Evolutionary conservation across 1,139 yeast species (phyloP), one percentile per base, ranked within the genome.

Genomic region (Wickerhamiella pararugosa): DNA sequence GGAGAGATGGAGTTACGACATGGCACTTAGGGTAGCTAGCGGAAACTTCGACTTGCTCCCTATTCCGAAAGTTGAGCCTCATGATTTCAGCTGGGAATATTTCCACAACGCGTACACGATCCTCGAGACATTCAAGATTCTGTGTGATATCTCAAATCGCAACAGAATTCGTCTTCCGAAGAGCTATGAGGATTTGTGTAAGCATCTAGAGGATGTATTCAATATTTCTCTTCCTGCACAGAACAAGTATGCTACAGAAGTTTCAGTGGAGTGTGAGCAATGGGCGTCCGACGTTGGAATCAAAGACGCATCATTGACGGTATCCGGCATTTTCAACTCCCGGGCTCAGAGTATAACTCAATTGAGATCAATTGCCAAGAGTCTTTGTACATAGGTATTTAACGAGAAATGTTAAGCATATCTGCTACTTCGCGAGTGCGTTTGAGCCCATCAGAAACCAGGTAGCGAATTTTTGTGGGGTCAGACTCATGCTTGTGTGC

Each of bases 1-100:
- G 6, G 71, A 67, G 43, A 49, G 46, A 38, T 65, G 70, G 70
- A 48, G 61, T 0, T 47, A 56, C 8, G 45, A 53, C 21, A 15
- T 15, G 21, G 21, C 21, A 15, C 21, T 15, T 15, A 15, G 4
- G 47, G 53, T 2, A 45, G 62, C 4, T 35, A 42, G 1, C 1
- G 37, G 42, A 25, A 41, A 36, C 30, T 27, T 27, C 6, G 29
- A 38, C 9, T 2, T 5, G 28, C 33, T 21, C 10, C 32, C 39
- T 6, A 39, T 29, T 5, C 33, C 36, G 28, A 37, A n/a, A 7
- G 26, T 37, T 2, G 32, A 39, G 32, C 29, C 25, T 29, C 32
- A 39, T 2, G 32, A 8, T 34, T 34, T 35, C 30, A 47, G 48
- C 34, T 60, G 66, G 65, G 40, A 44, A 7, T 51, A 52, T 40